phyloP scores from a whole-genome alignment of 2,329 filamentous ascomycete species.

The Botrytis byssoidea region DNA sequence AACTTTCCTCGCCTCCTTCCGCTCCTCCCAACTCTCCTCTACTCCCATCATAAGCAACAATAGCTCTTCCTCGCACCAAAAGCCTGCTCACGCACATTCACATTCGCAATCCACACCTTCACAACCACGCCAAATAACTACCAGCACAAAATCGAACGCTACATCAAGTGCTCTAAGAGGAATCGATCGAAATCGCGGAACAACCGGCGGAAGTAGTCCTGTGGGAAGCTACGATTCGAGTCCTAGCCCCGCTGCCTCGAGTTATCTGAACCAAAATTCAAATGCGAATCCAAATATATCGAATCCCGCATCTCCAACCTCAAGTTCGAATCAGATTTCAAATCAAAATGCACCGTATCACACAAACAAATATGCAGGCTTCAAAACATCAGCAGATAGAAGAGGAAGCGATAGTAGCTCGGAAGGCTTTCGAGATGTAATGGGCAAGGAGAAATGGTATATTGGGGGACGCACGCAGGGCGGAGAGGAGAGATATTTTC shows the following conservation, averaged over 20 bases:
- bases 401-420: conserved; percentile 72
- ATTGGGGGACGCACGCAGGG: conserved; percentile 72
- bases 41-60: conserved; percentile 29
- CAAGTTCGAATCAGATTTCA: not conserved
- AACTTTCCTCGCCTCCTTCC: conserved; percentile 40
- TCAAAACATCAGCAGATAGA: conserved; percentile 21
- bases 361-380: not conserved
- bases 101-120: conserved; percentile 25
- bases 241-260: conserved; percentile 1
- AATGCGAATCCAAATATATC: not conserved
- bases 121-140: conserved; percentile 17
- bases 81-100: conserved; percentile 33
- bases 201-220: conserved; percentile 18
- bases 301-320: not conserved
- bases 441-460: conserved; percentile 76
- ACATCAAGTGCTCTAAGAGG: conserved; percentile 29
- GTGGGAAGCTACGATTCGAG: conserved; percentile 20
- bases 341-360: not conserved
- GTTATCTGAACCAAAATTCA: not conserved
- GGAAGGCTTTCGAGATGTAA: conserved; percentile 72
- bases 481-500: conserved; percentile 81
- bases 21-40: conserved; percentile 31
- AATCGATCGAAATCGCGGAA: not conserved
- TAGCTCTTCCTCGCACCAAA: conserved; percentile 4
- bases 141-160: conserved; percentile 25